phyloP scores from a whole-genome alignment of 1,284 basidiomycete species.

The Cryptococcus amylolentus region DNA sequence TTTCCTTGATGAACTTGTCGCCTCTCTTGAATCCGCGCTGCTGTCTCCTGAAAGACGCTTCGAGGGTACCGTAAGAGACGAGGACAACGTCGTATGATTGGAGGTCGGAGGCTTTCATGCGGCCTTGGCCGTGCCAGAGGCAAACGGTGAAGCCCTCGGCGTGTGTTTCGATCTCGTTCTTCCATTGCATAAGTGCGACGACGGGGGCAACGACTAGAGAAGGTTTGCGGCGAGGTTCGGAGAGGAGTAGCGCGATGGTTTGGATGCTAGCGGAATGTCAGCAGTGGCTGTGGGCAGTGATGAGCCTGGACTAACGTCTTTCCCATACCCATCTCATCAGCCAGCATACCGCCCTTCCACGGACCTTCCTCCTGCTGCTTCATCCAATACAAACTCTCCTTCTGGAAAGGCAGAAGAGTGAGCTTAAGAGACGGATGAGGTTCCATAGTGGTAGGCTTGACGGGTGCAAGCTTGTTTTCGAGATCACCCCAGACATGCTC shows the following conservation, averaged over 20 bases:
- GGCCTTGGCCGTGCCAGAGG: conserved; percentile 80
- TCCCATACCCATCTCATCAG: conserved; percentile 79
- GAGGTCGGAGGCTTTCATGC: conserved; percentile 62
- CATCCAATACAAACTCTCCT: conserved; percentile 95
- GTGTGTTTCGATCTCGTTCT: conserved; percentile 83
- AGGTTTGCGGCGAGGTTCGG: conserved; percentile 62
- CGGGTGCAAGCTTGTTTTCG: conserved; percentile 60
- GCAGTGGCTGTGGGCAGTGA: not conserved
- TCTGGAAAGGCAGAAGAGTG: conserved; percentile 65
- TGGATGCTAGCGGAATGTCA: conserved; percentile 67
- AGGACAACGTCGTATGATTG: conserved; percentile 77
- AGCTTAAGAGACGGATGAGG: conserved; percentile 78
- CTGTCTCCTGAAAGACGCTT: conserved; percentile 91
- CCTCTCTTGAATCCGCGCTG: conserved; percentile 86
- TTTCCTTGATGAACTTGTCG: conserved; percentile 80
- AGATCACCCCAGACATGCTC: conserved; percentile 84
- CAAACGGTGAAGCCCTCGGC: conserved; percentile 72
- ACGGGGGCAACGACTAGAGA: conserved; percentile 94
- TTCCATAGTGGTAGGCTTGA: conserved; percentile 65
- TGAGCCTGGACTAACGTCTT: conserved; percentile 55
- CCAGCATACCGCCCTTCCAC: conserved; percentile 91
- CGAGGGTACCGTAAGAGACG: conserved; percentile 70
- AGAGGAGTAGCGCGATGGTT: conserved; percentile 84
- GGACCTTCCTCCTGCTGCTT: conserved; percentile 81
- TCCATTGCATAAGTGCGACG: conserved; percentile 98